Base-by-base conservation (phyloP, 73 alveolate genomes). In the Tetrahymena thermophila region DNA sequence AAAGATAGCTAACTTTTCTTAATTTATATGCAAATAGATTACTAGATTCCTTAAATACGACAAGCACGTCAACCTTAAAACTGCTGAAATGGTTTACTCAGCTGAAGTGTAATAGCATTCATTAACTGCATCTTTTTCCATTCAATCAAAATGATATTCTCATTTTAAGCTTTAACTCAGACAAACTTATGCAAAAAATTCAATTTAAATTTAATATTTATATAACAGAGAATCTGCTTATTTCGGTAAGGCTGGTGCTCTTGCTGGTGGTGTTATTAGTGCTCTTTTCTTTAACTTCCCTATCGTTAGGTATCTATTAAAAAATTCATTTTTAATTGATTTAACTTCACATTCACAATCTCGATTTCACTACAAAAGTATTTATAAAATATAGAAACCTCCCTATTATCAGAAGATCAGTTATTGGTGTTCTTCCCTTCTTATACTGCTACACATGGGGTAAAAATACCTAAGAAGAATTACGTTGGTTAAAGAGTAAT, bases 11-110 rank as follows among this genome's bases (percentile, higher is more conserved):
- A 71, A 71, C 37, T 19, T 71, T 71, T 71, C 37, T 71, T 71
- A 71, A 71, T 31, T 71, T 71, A 71, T 28, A 71, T 71, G 89
- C 35, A 71, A 71, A 71, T 31, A 71, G 89, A 71, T 71, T 71
- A 71, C 43, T 71, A 71, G 89, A 71, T 71, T 71, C 89, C 89
- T 71, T 71, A 71, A 71, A 71, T 71, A 71, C 37, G 89, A 71
- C 89, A 71, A 71, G 89, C 89, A 71, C 89, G 89, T 71, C 89
- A 71, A 71, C 89, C 89, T 71, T 71, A 71, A 71, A 71, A 71
- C 89, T 31, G 89, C 89, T 71, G 89, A 71, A 71, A 71, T 71
- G 89, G 89, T 71, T 71, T 71, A 71, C 89, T 71, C 89, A 28
- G 89, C 89, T 71, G 89, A 71, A 71, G 89, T 71, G 89, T 71